Percentiles rank a stretch among this genome's conserved stretches.
Evolutionary conservation across 495 filamentous ascomycete species (phyloP).

Genomic region (Daldinia grandis): DNA sequence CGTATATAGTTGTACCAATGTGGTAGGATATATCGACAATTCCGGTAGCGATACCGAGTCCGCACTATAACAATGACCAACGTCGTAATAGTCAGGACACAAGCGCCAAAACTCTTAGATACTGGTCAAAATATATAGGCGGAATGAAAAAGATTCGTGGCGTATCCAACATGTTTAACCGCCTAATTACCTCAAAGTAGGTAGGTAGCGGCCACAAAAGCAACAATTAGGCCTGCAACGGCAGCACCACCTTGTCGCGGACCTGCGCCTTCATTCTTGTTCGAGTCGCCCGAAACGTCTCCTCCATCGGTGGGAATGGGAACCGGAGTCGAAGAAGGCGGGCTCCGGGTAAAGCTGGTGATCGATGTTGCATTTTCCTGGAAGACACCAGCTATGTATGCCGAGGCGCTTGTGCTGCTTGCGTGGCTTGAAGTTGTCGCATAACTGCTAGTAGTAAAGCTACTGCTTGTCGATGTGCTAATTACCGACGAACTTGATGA

Average conservation of each 20-base stretch:
- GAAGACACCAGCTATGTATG: slow-evolving; percentile 37
- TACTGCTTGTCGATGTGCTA: slow-evolving; percentile 29
- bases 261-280: slow-evolving; percentile 50
- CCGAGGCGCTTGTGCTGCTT: slow-evolving; percentile 12
- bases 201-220: slow-evolving; percentile 56
- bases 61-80: not conserved
- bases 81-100: not conserved
- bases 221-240: slow-evolving; percentile 57
- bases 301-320: slow-evolving; percentile 28
- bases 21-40: slow-evolving; percentile 15
- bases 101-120: not conserved
- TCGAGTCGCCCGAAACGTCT: slow-evolving; percentile 32
- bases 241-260: slow-evolving; percentile 52
- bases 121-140: slow-evolving; percentile 4
- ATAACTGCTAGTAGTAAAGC: slow-evolving; percentile 19
- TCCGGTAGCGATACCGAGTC: not conserved
- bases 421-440: slow-evolving; percentile 23
- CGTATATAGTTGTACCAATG: slow-evolving; percentile 8
- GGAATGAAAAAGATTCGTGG: slow-evolving; percentile 10
- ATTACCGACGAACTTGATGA: slow-evolving; percentile 5
- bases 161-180: not conserved
- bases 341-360: not conserved
- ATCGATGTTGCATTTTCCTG: slow-evolving; percentile 37
- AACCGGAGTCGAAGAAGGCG: not conserved
- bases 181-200: slow-evolving; percentile 45